These are phyloP conservation scores for Singerocomus inundabilis DNA, from an alignment of 1,284 basidiomycete species.

Conservation along the genomic window DNA sequence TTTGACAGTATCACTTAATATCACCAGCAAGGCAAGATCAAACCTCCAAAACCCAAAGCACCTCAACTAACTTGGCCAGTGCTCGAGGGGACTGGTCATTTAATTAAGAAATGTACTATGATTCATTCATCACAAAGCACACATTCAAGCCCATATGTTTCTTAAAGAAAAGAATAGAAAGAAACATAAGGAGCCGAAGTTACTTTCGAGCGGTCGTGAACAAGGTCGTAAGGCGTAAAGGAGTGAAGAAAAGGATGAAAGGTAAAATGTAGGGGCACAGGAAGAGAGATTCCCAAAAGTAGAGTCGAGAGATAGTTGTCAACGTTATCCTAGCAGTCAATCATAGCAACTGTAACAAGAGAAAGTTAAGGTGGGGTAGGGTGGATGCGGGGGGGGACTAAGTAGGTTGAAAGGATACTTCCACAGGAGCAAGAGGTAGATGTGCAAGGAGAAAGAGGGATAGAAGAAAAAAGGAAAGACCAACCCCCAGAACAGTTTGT, in stretches of 20 bases:
- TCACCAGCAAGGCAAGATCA: too few species aligned
- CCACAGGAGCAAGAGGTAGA: constrained; percentile 11
- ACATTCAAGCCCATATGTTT: constrained; percentile 1
- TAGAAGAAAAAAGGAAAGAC: neutral
- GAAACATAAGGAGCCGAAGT: neutral
- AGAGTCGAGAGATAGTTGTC: constrained; percentile 7
- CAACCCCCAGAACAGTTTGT: neutral
- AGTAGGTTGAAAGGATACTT: constrained; percentile 7
- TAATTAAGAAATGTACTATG: too few species aligned
- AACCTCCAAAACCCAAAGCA: too few species aligned
- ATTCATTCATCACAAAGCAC: neutral
- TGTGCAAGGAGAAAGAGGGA: constrained; percentile 12
- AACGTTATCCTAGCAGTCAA: constrained; percentile 5
- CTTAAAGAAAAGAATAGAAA: neutral
- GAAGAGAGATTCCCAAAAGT: neutral
- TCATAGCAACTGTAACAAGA: constrained; percentile 10
- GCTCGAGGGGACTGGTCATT: too few species aligned
- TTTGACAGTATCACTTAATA: too few species aligned
- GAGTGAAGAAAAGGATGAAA: neutral
- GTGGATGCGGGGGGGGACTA: neutral
- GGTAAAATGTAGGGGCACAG: neutral
- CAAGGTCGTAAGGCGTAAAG: constrained; percentile 15
- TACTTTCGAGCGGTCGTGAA: constrained; percentile 17
- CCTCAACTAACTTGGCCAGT: too few species aligned
- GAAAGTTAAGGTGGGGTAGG: neutral